Conservation (phyloP, 805 yeast genomes). For the Metschnikowia shivogae region DNA sequence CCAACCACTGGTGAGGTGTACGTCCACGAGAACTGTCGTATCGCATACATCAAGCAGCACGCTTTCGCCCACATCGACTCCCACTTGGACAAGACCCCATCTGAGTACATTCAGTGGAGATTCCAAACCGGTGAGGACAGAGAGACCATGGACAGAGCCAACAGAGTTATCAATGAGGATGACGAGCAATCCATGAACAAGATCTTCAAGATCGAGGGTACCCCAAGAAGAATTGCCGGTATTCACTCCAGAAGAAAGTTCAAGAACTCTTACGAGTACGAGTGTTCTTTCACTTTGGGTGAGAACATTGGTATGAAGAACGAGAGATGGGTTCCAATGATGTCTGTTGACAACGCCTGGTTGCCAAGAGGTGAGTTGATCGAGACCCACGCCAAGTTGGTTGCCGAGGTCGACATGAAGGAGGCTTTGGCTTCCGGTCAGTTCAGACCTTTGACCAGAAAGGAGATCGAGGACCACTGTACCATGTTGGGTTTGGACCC, state of each 20-base stretch:
- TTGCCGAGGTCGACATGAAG: slow-evolving; percentile 99
- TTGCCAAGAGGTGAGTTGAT: slow-evolving; percentile 98
- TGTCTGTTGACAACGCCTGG: slow-evolving; percentile 99
- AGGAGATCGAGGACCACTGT: slow-evolving; percentile 99
- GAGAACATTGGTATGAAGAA: slow-evolving; percentile 98
- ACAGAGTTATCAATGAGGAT: slow-evolving; percentile 94
- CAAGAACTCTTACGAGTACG: slow-evolving; percentile 99
- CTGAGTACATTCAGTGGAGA: slow-evolving; percentile 99
- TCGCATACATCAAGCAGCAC: slow-evolving; percentile 99
- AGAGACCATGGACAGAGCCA: slow-evolving; percentile 99
- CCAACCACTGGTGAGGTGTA: slow-evolving; percentile 99
- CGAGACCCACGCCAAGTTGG: slow-evolving; percentile 94
- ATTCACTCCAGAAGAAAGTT: slow-evolving; percentile 97
- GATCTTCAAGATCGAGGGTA: slow-evolving; percentile 98
- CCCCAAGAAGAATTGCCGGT: slow-evolving; percentile 95
- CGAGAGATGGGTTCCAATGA: slow-evolving; percentile 99
- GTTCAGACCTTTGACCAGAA: slow-evolving; percentile 99
- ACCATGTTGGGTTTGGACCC: slow-evolving; percentile 97
- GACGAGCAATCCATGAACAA: slow-evolving; percentile 99
- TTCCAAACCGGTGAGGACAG: slow-evolving; percentile 99
- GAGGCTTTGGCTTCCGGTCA: slow-evolving; percentile 99
- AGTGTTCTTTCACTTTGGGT: slow-evolving; percentile 95
- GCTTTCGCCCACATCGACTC: slow-evolving; percentile 99
- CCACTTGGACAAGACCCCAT: slow-evolving; percentile 98
- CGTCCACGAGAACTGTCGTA: slow-evolving; percentile 99